phyloP scores from a whole-genome alignment of 129 eudicot genomes.

The Apium graveolens region DNA sequence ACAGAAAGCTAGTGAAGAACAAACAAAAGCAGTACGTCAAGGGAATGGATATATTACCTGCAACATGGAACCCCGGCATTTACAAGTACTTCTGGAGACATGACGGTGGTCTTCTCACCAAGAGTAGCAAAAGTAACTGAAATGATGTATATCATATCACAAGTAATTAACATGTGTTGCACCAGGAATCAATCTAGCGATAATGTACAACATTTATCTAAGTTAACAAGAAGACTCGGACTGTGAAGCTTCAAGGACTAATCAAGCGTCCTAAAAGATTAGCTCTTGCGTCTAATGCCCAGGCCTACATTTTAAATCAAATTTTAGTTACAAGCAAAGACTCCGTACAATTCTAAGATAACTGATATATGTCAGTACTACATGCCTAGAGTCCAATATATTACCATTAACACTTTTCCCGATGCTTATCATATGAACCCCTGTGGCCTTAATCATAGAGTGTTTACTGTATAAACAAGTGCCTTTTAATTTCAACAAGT shows the following conservation, averaged over 20 bases:
- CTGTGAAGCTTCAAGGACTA: background rate
- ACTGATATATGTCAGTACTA: background rate
- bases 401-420: background rate
- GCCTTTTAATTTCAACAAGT: background rate
- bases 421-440: background rate
- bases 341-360: background rate
- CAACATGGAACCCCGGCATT: slow-evolving; percentile 90
- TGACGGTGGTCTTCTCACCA: slow-evolving; percentile 87
- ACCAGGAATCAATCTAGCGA: background rate
- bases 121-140: slow-evolving; percentile 85
- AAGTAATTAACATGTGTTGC: background rate
- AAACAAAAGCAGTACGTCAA: background rate
- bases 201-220: background rate
- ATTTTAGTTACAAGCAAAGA: background rate
- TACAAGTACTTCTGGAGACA: slow-evolving; percentile 89
- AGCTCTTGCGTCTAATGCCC: background rate
- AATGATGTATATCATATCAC: slow-evolving; percentile 3
- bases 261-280: background rate
- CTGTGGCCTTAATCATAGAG: background rate
- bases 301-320: background rate
- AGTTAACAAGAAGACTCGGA: background rate
- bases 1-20: background rate
- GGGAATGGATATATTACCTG: slow-evolving; percentile 42
- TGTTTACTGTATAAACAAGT: no score
- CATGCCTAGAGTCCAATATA: background rate